A percentile compares a stretch with the other conserved stretches of the same genome.
Evolutionary conservation across 2,329 filamentous ascomycete species (phyloP).

Genomic region (Pseudopyrenochaeta lycopersici): DNA sequence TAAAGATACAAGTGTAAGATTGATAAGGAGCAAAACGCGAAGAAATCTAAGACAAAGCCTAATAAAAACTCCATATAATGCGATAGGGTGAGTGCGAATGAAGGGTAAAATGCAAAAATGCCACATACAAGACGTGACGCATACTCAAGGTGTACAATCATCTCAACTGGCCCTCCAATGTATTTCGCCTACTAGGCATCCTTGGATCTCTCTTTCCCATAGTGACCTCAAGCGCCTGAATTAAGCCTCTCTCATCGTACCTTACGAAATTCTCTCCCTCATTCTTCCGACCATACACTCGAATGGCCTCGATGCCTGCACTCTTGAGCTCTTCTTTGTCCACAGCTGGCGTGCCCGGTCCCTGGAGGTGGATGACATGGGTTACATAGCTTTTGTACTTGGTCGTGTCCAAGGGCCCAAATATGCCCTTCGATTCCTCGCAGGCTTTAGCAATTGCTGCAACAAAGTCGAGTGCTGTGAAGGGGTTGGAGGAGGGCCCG

Average conservation of each 20-base stretch:
- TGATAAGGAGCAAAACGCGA: too few relatives aligned
- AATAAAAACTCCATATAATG: too few relatives aligned
- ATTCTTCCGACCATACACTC: slow-evolving; percentile 75
- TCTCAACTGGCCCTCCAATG: slow-evolving; percentile 40
- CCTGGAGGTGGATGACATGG: slow-evolving; percentile 83
- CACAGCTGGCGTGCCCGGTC: slow-evolving; percentile 73
- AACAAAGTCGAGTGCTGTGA: slow-evolving; percentile 82
- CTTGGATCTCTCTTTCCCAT: slow-evolving; percentile 71
- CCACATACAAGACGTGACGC: too few relatives aligned
- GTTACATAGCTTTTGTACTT: slow-evolving; percentile 78
- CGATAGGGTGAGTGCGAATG: too few relatives aligned
- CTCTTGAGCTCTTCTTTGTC: slow-evolving; percentile 69
- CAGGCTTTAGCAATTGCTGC: slow-evolving; percentile 76
- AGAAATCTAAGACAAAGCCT: too few relatives aligned
- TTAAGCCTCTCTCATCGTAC: slow-evolving; percentile 80
- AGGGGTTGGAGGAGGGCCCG: slow-evolving; percentile 70
- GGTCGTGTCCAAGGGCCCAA: slow-evolving; percentile 27
- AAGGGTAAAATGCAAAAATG: too few relatives aligned
- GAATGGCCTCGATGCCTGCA: slow-evolving; percentile 79
- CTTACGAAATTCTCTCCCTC: slow-evolving; percentile 64
- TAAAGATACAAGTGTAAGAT: too few relatives aligned
- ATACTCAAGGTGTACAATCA: too few relatives aligned
- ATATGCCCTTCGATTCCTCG: slow-evolving; percentile 59
- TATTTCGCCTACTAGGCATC: slow-evolving; percentile 67
- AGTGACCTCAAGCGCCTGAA: slow-evolving; percentile 79